These are phyloP conservation scores for Gaultheria prostrata DNA, from an alignment of 148 eudicot species.

Conservation along the genomic window DNA sequence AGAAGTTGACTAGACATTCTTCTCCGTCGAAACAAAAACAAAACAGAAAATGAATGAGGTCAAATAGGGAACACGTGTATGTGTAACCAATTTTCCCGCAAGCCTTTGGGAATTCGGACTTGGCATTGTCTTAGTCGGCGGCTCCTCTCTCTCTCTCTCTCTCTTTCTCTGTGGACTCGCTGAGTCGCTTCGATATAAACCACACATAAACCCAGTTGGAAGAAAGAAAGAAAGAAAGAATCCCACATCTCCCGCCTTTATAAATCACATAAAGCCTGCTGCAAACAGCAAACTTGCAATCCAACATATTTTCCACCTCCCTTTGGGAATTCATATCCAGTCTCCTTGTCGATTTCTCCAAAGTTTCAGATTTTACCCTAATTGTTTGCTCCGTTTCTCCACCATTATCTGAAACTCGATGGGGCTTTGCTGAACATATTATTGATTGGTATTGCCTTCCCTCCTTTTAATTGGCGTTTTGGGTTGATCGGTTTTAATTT, in stretches of 20 bases:
- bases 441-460: neutral
- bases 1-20: too few species aligned
- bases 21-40: too few species aligned
- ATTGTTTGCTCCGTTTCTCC: neutral
- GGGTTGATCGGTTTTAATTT: neutral
- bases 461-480: conserved; percentile 1
- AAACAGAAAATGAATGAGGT: neutral
- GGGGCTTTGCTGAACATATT: conserved; percentile 7
- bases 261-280: neutral
- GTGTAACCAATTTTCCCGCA: neutral
- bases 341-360: neutral
- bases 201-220: neutral
- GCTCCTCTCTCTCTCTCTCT: neutral
- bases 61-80: neutral
- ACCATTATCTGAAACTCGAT: conserved; percentile 18
- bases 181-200: neutral
- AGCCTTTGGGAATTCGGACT: neutral
- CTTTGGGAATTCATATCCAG: neutral
- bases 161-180: neutral
- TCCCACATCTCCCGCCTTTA: neutral
- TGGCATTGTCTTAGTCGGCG: neutral
- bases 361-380: conserved; percentile 4
- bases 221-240: neutral
- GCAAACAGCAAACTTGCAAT: neutral
- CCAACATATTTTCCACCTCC: too few species aligned